Evolutionary conservation across 768 basidiomycete species (phyloP).

Genomic region (Boletus sensibilis): DNA sequence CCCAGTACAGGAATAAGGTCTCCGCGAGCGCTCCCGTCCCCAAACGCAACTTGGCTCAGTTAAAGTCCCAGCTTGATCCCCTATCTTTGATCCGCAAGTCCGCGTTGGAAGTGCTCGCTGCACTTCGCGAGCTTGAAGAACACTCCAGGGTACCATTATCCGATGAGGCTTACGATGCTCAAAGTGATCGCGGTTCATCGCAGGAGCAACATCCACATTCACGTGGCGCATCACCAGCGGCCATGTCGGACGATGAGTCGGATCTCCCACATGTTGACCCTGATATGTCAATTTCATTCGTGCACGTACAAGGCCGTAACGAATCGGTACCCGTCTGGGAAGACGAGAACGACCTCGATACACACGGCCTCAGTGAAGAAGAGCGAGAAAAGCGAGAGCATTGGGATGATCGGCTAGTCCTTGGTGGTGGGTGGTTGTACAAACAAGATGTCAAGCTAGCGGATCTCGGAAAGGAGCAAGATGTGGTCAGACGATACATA

Average conservation of each 20-base stretch:
- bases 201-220: conserved; percentile 38
- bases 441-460: conserved; percentile 57
- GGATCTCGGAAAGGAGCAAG: conserved; percentile 56
- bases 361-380: conserved; percentile 47
- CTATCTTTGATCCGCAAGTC: conserved; percentile 68
- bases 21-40: conserved; percentile 33
- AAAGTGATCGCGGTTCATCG: conserved; percentile 62
- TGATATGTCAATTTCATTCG: conserved; percentile 64
- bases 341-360: conserved; percentile 52
- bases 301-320: conserved; percentile 64
- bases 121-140: conserved; percentile 81
- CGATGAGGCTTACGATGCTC: conserved; percentile 81
- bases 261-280: conserved; percentile 43
- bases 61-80: conserved; percentile 50
- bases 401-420: conserved; percentile 80
- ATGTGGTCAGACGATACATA: conserved; percentile 58
- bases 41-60: conserved; percentile 35
- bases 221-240: conserved; percentile 44
- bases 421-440: conserved; percentile 84
- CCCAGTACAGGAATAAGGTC: conserved; percentile 57
- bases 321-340: conserved; percentile 81
- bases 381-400: conserved; percentile 58
- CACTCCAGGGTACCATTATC: conserved; percentile 67
- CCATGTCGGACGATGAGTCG: conserved; percentile 39
- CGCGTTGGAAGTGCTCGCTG: conserved; percentile 80